Evolutionary conservation across 768 basidiomycete genomes (phyloP), one percentile per base, ranked within the genome.

Genomic region (Tulasnella sp.): DNA sequence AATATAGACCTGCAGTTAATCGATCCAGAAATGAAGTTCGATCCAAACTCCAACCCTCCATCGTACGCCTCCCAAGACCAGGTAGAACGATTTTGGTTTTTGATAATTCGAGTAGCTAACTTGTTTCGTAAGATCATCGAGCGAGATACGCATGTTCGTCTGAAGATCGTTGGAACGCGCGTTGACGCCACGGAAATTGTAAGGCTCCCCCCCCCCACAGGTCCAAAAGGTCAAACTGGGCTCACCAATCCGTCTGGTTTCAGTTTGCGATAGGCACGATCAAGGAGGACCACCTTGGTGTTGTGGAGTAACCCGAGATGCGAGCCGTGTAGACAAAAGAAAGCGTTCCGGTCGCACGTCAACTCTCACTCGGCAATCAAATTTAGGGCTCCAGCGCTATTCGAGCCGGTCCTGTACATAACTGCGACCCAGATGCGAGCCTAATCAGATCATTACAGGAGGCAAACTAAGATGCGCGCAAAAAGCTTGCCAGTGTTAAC

Each of bases 161-260:
- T 98, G 85, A 97, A 98, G 86, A 95, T 99, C 68, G 97, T 99
- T n/a, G 98, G 98, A 42, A 98, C 96, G 34, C 91, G 97, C 84
- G 95, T 98, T 4, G 98, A 99, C 84, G 96, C 97, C 44, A 98
- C 96, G 34, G 97, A 99, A 86, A 98, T 99, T 82, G 96, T 97
- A 84, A 82, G 95, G n/a, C n/a, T n/a, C n/a, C n/a, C n/a, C n/a
- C n/a, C 87, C 21, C 7, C 18, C 38, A 48, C 36, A n/a, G n/a
- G n/a, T 38, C 27, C 77, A 31, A 2, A 46, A 24, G 16, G 21
- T 38, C 46, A 71, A 39, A 74, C n/a, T 1, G 38, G 58, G 18
- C 68, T 9, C 5, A 5, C 39, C 10, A 34, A 75, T 31, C 12
- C 31, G 24, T n/a, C 40, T 52, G 18, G 18, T 75, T 24, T 31